Conservation (phyloP, 179 eudicot species). For the Nepenthes alata region DNA sequence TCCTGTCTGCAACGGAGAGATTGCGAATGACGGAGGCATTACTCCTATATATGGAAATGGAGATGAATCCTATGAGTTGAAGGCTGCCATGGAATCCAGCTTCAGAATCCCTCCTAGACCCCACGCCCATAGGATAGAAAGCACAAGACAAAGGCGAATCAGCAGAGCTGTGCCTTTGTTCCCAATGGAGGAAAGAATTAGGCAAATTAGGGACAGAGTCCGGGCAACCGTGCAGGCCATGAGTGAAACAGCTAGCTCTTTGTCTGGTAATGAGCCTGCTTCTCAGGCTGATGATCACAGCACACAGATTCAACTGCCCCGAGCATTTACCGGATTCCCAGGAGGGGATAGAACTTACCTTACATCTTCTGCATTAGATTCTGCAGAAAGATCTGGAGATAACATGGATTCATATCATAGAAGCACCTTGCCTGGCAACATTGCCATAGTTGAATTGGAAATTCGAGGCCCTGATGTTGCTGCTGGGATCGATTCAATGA, state of each 20-base stretch:
- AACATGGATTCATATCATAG: neutral
- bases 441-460: neutral
- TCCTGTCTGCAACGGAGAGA: slow-evolving; percentile 53
- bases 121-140: slow-evolving; percentile 34
- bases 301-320: neutral
- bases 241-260: neutral
- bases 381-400: neutral
- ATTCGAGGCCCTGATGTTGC: neutral
- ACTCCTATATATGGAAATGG: slow-evolving; percentile 49
- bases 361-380: neutral
- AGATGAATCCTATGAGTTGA: neutral
- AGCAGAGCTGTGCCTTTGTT: slow-evolving; percentile 12
- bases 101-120: slow-evolving; percentile 45
- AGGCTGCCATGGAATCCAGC: slow-evolving; percentile 11
- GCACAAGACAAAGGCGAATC: slow-evolving; percentile 14
- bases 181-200: neutral
- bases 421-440: neutral
- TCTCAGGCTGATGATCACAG: neutral
- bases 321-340: neutral
- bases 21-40: slow-evolving; percentile 16
- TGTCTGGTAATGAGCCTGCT: neutral
- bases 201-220: too few relatives aligned
- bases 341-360: neutral
- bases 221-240: slow-evolving; percentile 7
- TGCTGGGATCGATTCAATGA: neutral